Conservation (phyloP, 2,329 filamentous ascomycete species). For the Aspergillus luchuensis region DNA sequence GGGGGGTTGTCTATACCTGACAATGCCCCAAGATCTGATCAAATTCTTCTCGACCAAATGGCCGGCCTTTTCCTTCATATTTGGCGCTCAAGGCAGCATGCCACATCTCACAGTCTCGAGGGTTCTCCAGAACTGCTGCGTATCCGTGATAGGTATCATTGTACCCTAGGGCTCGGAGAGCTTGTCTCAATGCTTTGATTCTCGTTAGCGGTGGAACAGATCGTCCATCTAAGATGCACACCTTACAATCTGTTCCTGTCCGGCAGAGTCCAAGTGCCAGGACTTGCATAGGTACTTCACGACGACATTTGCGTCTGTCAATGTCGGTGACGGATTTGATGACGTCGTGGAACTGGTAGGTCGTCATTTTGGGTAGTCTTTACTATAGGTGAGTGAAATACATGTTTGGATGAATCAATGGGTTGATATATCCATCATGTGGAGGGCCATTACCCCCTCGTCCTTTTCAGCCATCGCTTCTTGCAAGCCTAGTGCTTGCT, state of each 20-base stretch:
- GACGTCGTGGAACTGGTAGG: too few relatives aligned
- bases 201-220: too few relatives aligned
- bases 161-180: slow-evolving; percentile 30
- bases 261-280: slow-evolving; percentile 30
- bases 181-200: slow-evolving; percentile 24
- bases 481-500: too few relatives aligned
- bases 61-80: neutral
- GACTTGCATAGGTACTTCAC: slow-evolving; percentile 22
- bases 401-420: too few relatives aligned
- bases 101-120: slow-evolving; percentile 13
- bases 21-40: slow-evolving; percentile 14
- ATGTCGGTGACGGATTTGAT: neutral
- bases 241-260: slow-evolving; percentile 20
- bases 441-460: too few relatives aligned
- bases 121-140: slow-evolving; percentile 11
- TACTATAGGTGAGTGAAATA: too few relatives aligned
- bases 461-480: too few relatives aligned
- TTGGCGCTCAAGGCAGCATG: slow-evolving; percentile 6
- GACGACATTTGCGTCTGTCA: neutral
- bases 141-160: slow-evolving; percentile 29
- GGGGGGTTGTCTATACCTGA: neutral
- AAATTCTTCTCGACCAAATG: slow-evolving; percentile 11
- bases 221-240: too few relatives aligned
- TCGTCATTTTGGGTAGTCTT: too few relatives aligned
- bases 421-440: too few relatives aligned